phyloP scores from a whole-genome alignment of 768 basidiomycete genomes.

The Tubosaeta sp. region DNA sequence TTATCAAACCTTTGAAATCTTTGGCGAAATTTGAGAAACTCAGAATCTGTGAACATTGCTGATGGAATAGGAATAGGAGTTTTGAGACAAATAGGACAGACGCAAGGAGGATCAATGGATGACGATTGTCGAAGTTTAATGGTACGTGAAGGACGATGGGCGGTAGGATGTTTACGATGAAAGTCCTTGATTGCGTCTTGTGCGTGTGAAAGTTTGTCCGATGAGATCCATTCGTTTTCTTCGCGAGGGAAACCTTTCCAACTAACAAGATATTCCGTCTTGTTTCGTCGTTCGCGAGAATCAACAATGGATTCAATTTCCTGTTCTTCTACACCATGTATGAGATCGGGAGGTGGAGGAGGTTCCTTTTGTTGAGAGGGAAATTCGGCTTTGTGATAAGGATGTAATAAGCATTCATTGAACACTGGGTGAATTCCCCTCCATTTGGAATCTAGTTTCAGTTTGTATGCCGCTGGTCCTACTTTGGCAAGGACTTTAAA shows the following conservation, averaged over 20 bases:
- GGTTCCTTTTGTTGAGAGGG: not conserved
- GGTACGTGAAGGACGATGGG: not conserved
- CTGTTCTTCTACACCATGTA: not conserved
- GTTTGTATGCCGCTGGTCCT: not conserved
- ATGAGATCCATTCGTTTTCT: not conserved
- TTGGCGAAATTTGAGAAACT: not conserved
- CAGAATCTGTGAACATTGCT: not conserved
- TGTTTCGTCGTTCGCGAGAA: not conserved
- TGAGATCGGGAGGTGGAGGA: not conserved
- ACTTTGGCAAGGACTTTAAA: not conserved
- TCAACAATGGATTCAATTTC: not conserved
- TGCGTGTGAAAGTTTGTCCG: not conserved
- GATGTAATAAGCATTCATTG: not conserved
- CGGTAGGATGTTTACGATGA: not conserved
- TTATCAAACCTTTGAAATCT: not conserved
- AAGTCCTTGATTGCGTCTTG: not conserved
- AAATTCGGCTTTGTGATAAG: not conserved
- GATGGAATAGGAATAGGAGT: not conserved
- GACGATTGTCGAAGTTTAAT: not conserved
- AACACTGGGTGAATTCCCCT: not conserved
- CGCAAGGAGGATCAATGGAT: not conserved
- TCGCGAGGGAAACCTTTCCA: not conserved
- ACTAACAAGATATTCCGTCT: not conserved
- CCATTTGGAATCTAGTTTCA: not conserved
- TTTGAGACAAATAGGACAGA: not conserved